A percentile compares a stretch with the other conserved stretches of the same genome.
These are phyloP conservation scores for Cladorrhinum samala DNA, from an alignment of 495 filamentous ascomycete species.

Conservation along the genomic window DNA sequence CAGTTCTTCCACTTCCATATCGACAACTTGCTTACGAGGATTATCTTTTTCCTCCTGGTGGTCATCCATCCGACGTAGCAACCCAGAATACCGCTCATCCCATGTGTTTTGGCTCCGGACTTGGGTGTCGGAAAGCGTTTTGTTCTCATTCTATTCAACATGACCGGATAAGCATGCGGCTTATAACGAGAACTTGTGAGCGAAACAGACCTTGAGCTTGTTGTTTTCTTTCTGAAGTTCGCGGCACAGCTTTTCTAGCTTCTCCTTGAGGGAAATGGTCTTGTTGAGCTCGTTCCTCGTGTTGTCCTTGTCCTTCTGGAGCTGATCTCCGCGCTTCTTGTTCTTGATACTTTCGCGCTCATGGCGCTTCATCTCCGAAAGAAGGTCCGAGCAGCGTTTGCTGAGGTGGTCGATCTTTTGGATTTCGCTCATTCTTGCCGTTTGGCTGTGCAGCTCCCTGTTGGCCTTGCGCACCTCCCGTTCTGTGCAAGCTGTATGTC, in stretches of 20 bases:
- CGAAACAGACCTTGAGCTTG: slow-evolving; percentile 70
- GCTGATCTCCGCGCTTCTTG: slow-evolving; percentile 87
- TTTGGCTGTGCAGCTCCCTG: slow-evolving; percentile 74
- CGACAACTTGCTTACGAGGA: slow-evolving; percentile 62
- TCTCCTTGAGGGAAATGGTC: slow-evolving; percentile 80
- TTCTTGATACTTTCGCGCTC: slow-evolving; percentile 92
- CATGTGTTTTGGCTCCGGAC: slow-evolving; percentile 74
- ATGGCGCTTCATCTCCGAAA: slow-evolving; percentile 88
- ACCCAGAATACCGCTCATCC: slow-evolving; percentile 71
- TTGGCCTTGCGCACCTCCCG: slow-evolving; percentile 85
- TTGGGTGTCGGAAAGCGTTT: slow-evolving; percentile 75
- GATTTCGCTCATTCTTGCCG: slow-evolving; percentile 68
- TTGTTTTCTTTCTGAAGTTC: slow-evolving; percentile 96
- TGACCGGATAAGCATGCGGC: slow-evolving; percentile 29
- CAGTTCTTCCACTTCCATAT: slow-evolving; percentile 83
- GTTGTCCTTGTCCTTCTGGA: slow-evolving; percentile 96
- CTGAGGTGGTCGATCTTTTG: slow-evolving; percentile 78
- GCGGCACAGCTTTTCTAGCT: slow-evolving; percentile 88
- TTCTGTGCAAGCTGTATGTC: slow-evolving; percentile 31
- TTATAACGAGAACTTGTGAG: not conserved
- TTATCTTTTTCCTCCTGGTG: slow-evolving; percentile 72
- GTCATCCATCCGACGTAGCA: slow-evolving; percentile 74
- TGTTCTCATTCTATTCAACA: slow-evolving; percentile 72
- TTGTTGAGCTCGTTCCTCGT: slow-evolving; percentile 80
- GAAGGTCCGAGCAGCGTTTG: slow-evolving; percentile 83